Conservation (phyloP, 169 alveolate species). For the Eimeria brunetti region DNA sequence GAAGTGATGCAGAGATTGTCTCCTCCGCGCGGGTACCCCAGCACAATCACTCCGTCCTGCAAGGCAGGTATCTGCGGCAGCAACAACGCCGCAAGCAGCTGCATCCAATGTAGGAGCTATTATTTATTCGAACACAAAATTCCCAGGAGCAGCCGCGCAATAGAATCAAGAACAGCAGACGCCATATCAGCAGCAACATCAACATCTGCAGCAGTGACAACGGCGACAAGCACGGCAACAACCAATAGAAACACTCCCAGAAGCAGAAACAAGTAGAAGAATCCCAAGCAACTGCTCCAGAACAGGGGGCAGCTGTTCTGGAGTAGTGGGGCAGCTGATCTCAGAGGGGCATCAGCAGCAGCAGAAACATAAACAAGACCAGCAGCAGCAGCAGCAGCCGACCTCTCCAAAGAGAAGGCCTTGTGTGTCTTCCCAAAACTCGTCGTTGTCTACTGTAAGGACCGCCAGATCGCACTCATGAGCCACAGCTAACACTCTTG, state of each 20-base stretch:
- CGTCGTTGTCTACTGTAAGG: conserved; percentile 87
- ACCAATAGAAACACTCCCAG: neutral
- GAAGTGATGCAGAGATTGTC: conserved; percentile 92
- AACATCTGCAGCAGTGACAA: neutral
- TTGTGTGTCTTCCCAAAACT: conserved; percentile 86
- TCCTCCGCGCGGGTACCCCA: conserved; percentile 94
- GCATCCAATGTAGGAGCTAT: neutral
- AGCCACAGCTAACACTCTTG: conserved; percentile 85
- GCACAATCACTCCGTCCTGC: conserved; percentile 89
- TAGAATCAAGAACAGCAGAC: neutral
- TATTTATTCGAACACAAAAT: neutral
- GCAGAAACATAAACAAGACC: neutral
- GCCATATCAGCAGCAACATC: conserved; percentile 21
- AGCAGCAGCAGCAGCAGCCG: conserved; percentile 40
- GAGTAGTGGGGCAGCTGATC: neutral
- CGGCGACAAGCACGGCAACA: conserved; percentile 81
- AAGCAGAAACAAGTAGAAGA: conserved; percentile 11
- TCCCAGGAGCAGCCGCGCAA: neutral
- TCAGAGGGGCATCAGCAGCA: neutral
- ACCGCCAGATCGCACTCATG: conserved; percentile 93
- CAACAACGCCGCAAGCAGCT: neutral
- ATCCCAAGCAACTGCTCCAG: neutral
- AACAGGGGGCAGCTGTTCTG: neutral
- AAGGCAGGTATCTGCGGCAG: conserved; percentile 85
- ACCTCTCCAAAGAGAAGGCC: conserved; percentile 88